Percentiles rank a stretch among this genome's conserved stretches.
These are phyloP conservation scores for Eimeria brunetti DNA, from an alignment of 169 alveolate genomes.

Conservation along the genomic window DNA sequence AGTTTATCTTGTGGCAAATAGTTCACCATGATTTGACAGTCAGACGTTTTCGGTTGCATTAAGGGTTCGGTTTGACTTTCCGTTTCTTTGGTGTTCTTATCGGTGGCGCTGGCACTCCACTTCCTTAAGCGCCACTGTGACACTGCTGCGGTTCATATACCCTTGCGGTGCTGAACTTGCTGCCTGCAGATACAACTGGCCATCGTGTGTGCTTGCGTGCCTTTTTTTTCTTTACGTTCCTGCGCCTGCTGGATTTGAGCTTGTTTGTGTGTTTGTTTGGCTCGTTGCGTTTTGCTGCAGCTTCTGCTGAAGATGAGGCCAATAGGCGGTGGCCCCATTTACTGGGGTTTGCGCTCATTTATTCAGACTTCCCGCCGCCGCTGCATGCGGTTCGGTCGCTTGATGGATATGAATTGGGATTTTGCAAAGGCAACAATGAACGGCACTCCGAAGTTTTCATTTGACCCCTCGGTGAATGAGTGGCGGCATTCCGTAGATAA, in stretches of 20 bases:
- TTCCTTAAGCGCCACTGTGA: too few species aligned
- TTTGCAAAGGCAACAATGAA: constrained; percentile 13
- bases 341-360: constrained; percentile 55
- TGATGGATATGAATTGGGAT: constrained; percentile 73
- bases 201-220: too few species aligned
- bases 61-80: not conserved
- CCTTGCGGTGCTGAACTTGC: too few species aligned
- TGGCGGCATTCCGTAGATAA: constrained; percentile 47
- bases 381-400: constrained; percentile 8
- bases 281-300: not conserved
- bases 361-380: constrained; percentile 20
- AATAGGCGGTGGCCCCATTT: constrained; percentile 46
- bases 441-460: constrained; percentile 60
- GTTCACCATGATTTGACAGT: too few species aligned
- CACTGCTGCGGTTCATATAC: too few species aligned
- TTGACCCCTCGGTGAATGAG: constrained; percentile 60
- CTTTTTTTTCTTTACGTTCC: too few species aligned
- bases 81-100: too few species aligned
- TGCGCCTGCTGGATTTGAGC: too few species aligned
- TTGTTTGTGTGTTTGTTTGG: not conserved
- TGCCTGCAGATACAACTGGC: too few species aligned
- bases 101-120: too few species aligned
- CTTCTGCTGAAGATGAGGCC: constrained; percentile 21
- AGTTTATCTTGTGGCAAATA: too few species aligned
- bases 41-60: not conserved